A percentile compares a stretch with the other conserved stretches of the same genome.
phyloP scores from a whole-genome alignment of 164 flowering plant species.

The Stephania yunnanensis region DNA sequence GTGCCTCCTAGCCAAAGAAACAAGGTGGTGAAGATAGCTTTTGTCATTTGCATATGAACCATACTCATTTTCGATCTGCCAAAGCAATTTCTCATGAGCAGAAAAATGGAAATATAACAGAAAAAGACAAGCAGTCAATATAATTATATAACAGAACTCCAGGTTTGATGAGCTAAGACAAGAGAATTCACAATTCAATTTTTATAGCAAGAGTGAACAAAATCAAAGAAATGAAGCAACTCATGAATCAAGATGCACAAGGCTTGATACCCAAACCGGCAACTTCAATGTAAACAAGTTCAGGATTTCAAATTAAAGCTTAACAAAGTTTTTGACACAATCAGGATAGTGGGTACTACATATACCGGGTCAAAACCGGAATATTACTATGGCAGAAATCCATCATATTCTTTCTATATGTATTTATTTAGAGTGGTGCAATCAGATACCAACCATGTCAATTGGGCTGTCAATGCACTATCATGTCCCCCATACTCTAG shows the following conservation, averaged over 20 bases:
- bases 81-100: conserved; percentile 2
- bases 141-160: not conserved
- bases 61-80: conserved; percentile 93
- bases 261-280: not conserved
- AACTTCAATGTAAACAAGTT: not conserved
- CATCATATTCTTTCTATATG: too few species aligned
- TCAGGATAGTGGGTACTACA: too few species aligned
- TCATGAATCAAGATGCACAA: not conserved
- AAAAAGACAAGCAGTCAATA: not conserved
- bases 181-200: not conserved
- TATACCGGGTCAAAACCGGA: too few species aligned
- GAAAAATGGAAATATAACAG: not conserved
- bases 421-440: too few species aligned
- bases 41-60: conserved; percentile 93
- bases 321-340: too few species aligned
- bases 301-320: too few species aligned
- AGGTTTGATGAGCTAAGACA: not conserved
- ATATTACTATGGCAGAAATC: too few species aligned
- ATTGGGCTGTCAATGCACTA: too few species aligned
- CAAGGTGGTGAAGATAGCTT: conserved; percentile 71
- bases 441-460: too few species aligned
- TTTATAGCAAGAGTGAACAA: too few species aligned
- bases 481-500: too few species aligned
- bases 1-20: conserved; percentile 53
- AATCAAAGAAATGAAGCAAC: not conserved